Percentiles rank a stretch among this genome's conserved stretches.
phyloP scores from a whole-genome alignment of 2,329 filamentous ascomycete genomes.

The Clonostachys byssicola region DNA sequence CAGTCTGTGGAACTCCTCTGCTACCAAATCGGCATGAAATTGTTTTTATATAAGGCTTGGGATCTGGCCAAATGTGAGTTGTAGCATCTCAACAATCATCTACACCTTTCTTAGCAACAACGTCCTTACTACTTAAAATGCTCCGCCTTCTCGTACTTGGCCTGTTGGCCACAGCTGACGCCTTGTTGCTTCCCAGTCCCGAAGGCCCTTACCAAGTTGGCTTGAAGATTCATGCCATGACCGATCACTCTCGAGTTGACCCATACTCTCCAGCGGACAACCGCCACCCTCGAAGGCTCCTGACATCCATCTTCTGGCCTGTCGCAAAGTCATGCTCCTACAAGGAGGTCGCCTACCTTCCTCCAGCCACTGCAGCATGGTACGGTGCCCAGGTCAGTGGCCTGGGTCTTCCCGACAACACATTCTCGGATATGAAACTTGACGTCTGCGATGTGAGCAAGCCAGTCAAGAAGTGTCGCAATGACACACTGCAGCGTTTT shows the following conservation, averaged over 20 bases:
- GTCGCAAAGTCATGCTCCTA: conserved; percentile 1
- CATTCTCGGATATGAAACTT: conserved; percentile 7
- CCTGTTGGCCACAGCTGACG: too few relatives aligned
- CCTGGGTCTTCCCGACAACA: conserved; percentile 5
- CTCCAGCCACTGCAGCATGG: conserved; percentile 5
- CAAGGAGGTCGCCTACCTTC: conserved; percentile 6
- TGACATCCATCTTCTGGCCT: conserved; percentile 7
- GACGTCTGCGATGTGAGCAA: conserved; percentile 7
- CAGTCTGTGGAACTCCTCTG: too few relatives aligned
- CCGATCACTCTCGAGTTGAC: conserved; percentile 10
- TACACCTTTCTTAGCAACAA: too few relatives aligned
- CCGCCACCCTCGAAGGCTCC: conserved; percentile 7
- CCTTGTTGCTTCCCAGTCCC: too few relatives aligned
- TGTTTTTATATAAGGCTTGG: too few relatives aligned
- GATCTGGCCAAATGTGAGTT: too few relatives aligned
- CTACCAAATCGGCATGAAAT: too few relatives aligned
- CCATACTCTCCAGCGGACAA: conserved; percentile 8
- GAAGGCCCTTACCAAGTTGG: too few relatives aligned
- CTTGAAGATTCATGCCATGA: conserved; percentile 6
- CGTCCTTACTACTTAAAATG: too few relatives aligned
- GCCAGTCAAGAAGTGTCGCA: background rate
- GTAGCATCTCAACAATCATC: too few relatives aligned
- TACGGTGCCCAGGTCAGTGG: background rate
- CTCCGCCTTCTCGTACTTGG: too few relatives aligned
- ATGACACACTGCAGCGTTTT: conserved; percentile 1